Evolutionary conservation across 73 alveolate species (phyloP).

Genomic region (Blepharisma stoltei): DNA sequence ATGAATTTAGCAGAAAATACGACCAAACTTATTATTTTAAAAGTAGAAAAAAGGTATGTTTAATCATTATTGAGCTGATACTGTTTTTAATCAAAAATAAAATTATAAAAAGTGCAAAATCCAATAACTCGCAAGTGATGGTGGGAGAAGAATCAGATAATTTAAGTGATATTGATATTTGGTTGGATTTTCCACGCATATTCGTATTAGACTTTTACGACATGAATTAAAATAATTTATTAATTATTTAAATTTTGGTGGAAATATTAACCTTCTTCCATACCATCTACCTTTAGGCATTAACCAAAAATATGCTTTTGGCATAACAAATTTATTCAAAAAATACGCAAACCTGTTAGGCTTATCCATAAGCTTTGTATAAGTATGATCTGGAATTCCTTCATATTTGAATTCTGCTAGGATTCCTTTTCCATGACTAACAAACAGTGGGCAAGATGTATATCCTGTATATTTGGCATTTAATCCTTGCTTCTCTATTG

Average conservation of each 20-base stretch:
- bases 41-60: no score
- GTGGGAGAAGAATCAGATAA: no score
- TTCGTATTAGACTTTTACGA: no score
- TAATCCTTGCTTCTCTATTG: conserved; percentile 26
- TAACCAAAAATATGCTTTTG: conserved; percentile 68
- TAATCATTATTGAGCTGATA: no score
- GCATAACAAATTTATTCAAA: conserved; percentile 71
- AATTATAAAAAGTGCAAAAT: no score
- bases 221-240: no score
- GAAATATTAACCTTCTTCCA: conserved; percentile 45
- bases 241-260: conserved; percentile 38
- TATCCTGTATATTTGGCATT: conserved; percentile 68
- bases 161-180: no score
- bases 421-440: conserved; percentile 64
- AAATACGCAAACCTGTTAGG: conserved; percentile 57
- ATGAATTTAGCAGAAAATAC: no score
- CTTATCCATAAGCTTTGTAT: conserved; percentile 47
- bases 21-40: no score
- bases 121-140: no score
- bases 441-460: conserved; percentile 75
- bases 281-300: conserved; percentile 72
- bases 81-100: no score
- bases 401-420: conserved; percentile 76
- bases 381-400: conserved; percentile 63
- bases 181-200: no score